Evolutionary conservation across 164 flowering plant genomes (phyloP).

Genomic region (Macadamia integrifolia): DNA sequence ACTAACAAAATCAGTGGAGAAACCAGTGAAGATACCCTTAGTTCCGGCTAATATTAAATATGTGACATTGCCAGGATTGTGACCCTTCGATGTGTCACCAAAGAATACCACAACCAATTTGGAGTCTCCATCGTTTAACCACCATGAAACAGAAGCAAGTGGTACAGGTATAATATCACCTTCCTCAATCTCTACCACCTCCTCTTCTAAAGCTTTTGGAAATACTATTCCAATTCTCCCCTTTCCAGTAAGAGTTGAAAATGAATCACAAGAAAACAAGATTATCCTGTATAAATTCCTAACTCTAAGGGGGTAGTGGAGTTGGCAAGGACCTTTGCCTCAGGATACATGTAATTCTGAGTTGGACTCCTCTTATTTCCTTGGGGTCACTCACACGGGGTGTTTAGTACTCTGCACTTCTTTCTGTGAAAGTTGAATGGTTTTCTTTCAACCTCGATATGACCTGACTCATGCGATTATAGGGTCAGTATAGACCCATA

Average conservation of each 20-base stretch:
- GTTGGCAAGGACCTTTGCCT: too few relatives aligned
- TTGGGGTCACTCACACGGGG: too few relatives aligned
- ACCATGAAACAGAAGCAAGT: constrained; percentile 62
- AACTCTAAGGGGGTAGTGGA: too few relatives aligned
- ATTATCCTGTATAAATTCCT: too few relatives aligned
- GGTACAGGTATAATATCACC: constrained; percentile 75
- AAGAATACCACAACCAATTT: constrained; percentile 51
- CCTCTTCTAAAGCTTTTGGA: constrained; percentile 50
- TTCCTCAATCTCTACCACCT: constrained; percentile 48
- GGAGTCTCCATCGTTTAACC: constrained; percentile 64
- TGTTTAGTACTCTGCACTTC: too few relatives aligned
- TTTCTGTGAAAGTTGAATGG: too few relatives aligned
- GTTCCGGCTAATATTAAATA: constrained; percentile 50
- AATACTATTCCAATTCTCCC: constrained; percentile 61
- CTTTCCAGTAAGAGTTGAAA: constrained; percentile 5
- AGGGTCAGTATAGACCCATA: too few relatives aligned
- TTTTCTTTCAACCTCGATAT: too few relatives aligned
- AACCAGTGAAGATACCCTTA: constrained; percentile 55
- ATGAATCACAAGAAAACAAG: too few relatives aligned
- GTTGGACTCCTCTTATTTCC: too few relatives aligned
- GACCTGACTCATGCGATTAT: too few relatives aligned
- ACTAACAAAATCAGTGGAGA: constrained; percentile 50
- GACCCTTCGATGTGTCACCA: constrained; percentile 53
- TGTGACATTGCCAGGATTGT: constrained; percentile 55
- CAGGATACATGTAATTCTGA: too few relatives aligned